A percentile compares a stretch with the other conserved stretches of the same genome.
These are phyloP conservation scores for Immersiporthe knoxdaviesiana DNA, from an alignment of 2,329 filamentous ascomycete species.

Conservation along the genomic window DNA sequence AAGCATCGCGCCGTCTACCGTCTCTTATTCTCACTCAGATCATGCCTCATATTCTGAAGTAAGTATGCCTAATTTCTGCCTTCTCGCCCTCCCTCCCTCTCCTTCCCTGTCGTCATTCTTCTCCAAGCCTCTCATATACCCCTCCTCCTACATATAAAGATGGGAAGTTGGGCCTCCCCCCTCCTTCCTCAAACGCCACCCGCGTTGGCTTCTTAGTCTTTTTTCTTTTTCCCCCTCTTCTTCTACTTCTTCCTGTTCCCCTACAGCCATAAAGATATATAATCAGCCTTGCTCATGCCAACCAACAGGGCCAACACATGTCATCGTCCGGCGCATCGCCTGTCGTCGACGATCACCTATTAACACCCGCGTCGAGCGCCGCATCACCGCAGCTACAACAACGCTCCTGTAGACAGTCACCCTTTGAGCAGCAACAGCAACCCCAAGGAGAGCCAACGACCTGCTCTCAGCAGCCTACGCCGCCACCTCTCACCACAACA, in stretches of 20 bases:
- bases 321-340: slow-evolving; percentile 44
- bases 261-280: neutral
- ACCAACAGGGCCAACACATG: slow-evolving; percentile 41
- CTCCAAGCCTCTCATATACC: neutral
- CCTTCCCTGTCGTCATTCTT: neutral
- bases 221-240: slow-evolving; percentile 19
- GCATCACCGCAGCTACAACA: slow-evolving; percentile 53
- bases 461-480: slow-evolving; percentile 48
- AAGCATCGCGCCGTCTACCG: slow-evolving; percentile 20
- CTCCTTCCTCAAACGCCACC: neutral
- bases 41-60: slow-evolving; percentile 30
- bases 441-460: slow-evolving; percentile 39
- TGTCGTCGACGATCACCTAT: slow-evolving; percentile 38
- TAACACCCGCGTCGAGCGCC: slow-evolving; percentile 56
- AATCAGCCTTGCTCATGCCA: slow-evolving; percentile 13
- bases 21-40: slow-evolving; percentile 30
- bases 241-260: slow-evolving; percentile 8
- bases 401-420: slow-evolving; percentile 32
- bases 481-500: slow-evolving; percentile 50
- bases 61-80: slow-evolving; percentile 3
- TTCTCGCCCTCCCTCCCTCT: neutral
- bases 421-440: slow-evolving; percentile 40
- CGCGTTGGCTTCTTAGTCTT: neutral
- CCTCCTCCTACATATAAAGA: slow-evolving; percentile 4
- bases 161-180: neutral